A percentile compares a stretch with the other conserved stretches of the same genome.
phyloP scores from a whole-genome alignment of 2,329 filamentous ascomycete genomes.

The Keithomyces neogunnii region DNA sequence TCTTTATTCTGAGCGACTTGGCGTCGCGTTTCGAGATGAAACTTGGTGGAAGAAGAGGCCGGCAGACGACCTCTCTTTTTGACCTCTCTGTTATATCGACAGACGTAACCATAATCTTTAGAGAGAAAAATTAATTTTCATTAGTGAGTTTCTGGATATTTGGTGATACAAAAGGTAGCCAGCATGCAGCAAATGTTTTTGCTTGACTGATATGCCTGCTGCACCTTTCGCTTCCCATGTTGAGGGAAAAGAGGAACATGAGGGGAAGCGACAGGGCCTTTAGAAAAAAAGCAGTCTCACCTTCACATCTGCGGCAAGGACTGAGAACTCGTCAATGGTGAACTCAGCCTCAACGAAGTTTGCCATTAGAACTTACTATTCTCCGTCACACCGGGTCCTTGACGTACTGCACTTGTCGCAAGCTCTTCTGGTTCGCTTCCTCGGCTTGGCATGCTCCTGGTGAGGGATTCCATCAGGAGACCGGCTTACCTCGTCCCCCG shows the following conservation, averaged over 20 bases:
- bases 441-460: slow-evolving; percentile 16
- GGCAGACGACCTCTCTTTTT: slow-evolving; percentile 28
- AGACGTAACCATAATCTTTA: slow-evolving; percentile 28
- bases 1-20: neutral
- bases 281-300: slow-evolving; percentile 13
- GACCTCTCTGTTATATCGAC: slow-evolving; percentile 26
- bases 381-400: slow-evolving; percentile 33
- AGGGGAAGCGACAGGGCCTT: neutral
- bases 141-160: neutral
- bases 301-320: slow-evolving; percentile 27
- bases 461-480: neutral
- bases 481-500: neutral
- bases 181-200: too few relatives aligned
- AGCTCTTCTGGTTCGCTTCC: slow-evolving; percentile 20
- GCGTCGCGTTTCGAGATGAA: neutral
- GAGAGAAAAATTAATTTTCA: neutral
- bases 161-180: neutral
- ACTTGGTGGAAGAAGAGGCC: slow-evolving; percentile 9
- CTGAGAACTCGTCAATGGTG: slow-evolving; percentile 3
- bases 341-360: neutral
- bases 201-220: too few relatives aligned
- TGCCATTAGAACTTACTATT: slow-evolving; percentile 24
- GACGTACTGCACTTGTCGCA: slow-evolving; percentile 28
- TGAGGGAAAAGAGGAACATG: neutral
- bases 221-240: neutral